Evolutionary conservation across 129 eudicot species (phyloP).

Genomic region (Oenanthe sinensis): DNA sequence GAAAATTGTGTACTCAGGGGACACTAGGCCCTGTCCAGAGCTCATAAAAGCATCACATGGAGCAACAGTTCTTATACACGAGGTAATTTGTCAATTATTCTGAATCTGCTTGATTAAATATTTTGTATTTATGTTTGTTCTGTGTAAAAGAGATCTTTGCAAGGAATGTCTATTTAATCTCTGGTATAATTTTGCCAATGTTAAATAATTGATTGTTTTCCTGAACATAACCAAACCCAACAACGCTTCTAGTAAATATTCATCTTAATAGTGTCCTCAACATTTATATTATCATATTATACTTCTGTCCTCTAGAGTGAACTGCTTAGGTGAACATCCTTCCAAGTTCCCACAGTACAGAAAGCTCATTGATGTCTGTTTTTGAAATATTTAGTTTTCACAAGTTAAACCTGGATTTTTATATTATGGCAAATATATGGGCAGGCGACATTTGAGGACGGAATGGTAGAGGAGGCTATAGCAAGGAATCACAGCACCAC

Average conservation of each 20-base stretch:
- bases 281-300: neutral
- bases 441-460: constrained; percentile 97
- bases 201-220: too few species aligned
- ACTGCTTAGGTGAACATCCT: neutral
- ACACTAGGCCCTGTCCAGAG: constrained; percentile 79
- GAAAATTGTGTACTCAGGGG: constrained; percentile 95
- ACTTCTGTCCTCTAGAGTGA: neutral
- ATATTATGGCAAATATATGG: neutral
- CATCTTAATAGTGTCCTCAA: neutral
- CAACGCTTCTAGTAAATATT: neutral
- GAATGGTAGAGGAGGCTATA: constrained; percentile 66
- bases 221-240: too few species aligned
- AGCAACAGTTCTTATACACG: constrained; percentile 89
- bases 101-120: neutral
- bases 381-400: neutral
- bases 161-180: neutral
- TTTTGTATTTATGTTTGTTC: neutral
- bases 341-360: neutral
- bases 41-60: constrained; percentile 68
- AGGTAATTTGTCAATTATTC: constrained; percentile 41
- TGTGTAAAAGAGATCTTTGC: neutral
- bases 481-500: constrained; percentile 92
- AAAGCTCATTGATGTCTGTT: neutral
- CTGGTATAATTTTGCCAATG: too few species aligned
- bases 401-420: neutral